Percentiles rank a stretch among this genome's conserved stretches.
These are phyloP conservation scores for Grosmannia penicillata DNA, from an alignment of 2,329 filamentous ascomycete species.

Conservation along the genomic window DNA sequence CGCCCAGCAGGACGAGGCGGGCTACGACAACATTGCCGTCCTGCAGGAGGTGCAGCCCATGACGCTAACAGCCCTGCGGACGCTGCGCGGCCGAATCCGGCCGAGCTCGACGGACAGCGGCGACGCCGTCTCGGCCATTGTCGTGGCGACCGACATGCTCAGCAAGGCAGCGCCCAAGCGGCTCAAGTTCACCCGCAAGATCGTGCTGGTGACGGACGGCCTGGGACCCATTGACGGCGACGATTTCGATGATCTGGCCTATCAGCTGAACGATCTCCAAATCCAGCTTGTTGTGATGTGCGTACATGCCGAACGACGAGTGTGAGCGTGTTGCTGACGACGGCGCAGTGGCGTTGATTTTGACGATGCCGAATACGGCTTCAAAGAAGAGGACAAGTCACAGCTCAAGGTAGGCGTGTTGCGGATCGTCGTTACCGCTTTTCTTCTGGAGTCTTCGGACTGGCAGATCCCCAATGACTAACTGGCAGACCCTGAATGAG, in stretches of 20 bases:
- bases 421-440: background rate
- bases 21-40: conserved; percentile 70
- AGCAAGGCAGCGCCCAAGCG: conserved; percentile 55
- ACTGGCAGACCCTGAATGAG: conserved; percentile 53
- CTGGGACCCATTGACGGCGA: conserved; percentile 57
- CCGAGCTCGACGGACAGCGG: conserved; percentile 55
- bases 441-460: background rate
- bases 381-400: conserved; percentile 81
- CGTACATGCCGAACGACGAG: conserved; percentile 20
- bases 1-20: conserved; percentile 45
- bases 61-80: conserved; percentile 53
- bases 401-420: conserved; percentile 40
- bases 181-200: conserved; percentile 65
- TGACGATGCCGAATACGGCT: conserved; percentile 76
- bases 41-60: conserved; percentile 51
- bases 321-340: too few relatives aligned
- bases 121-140: conserved; percentile 77
- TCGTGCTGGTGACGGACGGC: conserved; percentile 77
- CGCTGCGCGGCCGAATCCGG: conserved; percentile 47
- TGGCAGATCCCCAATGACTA: background rate
- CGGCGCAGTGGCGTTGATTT: conserved; percentile 68
- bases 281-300: conserved; percentile 72
- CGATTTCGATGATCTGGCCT: conserved; percentile 52
- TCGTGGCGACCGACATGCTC: conserved; percentile 81
- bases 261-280: conserved; percentile 57